Evolutionary conservation across 345 rosid genomes (phyloP), one percentile per base, ranked within the genome.

Genomic region (Boechera retrofracta): DNA sequence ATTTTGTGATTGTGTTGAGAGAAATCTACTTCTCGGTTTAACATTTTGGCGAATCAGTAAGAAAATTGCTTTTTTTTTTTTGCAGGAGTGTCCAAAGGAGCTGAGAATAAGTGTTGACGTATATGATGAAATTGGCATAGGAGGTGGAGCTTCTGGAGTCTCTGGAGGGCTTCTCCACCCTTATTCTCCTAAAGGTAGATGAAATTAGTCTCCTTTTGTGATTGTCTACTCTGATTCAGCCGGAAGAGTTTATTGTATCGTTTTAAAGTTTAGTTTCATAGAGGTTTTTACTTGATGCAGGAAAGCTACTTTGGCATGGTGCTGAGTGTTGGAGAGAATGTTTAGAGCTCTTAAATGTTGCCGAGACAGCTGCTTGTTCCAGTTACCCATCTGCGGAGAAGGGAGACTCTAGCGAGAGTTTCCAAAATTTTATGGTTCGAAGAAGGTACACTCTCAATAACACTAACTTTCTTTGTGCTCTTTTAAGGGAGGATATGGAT

Each of bases 151-250:
- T 29, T 94, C 98, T 36, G 98, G 97, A 49, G 89, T 90, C 49
- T 88, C 98, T 7, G 98, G 98, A 47, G 98, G 98, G 10, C 93
- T 92, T 2, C 91, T 94, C 58, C 97, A 94, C 63, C 98, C 97
- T 48, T 92, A 94, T 81, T 92, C 95, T 49, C 97, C 95, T 48
- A 90, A 92, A 89, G 97, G 97, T 94, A 12, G n/a, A 44, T 31
- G 5, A 61, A 67, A 7, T 32, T 13, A 0, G 4, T 7, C n/a
- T 28, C 29, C 41, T 65, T 39, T 47, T 4, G 10, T 47, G 35
- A 47, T 47, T 28, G n/a, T 51, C 12, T 52, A 38, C 52, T 51
- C 31, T 48, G 47, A 21, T 54, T 8, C 9, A 68, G 62, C 7
- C 10, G 4, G 11, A 73, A 63, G 77, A 52, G 12, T 45, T 47